phyloP scores from a whole-genome alignment of 164 flowering plant genomes.

The Cinnamomum micranthum region DNA sequence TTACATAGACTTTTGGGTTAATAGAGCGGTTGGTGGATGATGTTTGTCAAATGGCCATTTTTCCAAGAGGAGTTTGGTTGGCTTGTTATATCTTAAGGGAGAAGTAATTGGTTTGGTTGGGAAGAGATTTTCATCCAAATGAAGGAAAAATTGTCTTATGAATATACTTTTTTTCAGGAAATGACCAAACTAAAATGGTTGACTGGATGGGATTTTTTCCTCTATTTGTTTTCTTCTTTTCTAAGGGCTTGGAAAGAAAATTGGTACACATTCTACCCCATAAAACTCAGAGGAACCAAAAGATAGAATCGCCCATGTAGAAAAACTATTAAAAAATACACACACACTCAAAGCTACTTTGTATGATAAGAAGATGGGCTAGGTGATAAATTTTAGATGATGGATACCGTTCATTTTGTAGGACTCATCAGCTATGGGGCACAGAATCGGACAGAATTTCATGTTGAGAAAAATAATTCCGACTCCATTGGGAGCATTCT shows the following conservation, averaged over 20 bases:
- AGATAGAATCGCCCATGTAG: no score
- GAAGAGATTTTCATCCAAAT: background rate
- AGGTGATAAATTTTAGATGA: no score
- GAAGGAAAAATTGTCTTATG: background rate
- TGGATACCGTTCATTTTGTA: no score
- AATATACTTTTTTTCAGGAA: background rate
- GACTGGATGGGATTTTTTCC: background rate
- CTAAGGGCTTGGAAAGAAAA: background rate
- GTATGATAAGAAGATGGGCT: no score
- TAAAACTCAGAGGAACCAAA: no score
- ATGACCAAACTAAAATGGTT: slow-evolving; percentile 2
- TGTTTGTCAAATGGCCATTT: background rate
- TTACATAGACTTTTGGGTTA: slow-evolving; percentile 5
- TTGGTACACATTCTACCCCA: no score
- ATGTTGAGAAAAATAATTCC: no score
- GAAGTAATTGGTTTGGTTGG: slow-evolving; percentile 5
- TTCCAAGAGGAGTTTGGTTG: slow-evolving; percentile 1
- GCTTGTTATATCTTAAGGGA: slow-evolving; percentile 2
- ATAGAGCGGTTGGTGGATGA: slow-evolving; percentile 2
- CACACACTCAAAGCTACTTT: no score
- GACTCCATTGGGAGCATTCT: no score
- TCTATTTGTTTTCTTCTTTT: background rate
- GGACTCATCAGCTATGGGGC: no score
- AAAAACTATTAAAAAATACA: no score
- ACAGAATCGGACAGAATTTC: no score